Conservation (phyloP, 2,329 filamentous ascomycete species). For the Calonectria pseudoreteaudii region DNA sequence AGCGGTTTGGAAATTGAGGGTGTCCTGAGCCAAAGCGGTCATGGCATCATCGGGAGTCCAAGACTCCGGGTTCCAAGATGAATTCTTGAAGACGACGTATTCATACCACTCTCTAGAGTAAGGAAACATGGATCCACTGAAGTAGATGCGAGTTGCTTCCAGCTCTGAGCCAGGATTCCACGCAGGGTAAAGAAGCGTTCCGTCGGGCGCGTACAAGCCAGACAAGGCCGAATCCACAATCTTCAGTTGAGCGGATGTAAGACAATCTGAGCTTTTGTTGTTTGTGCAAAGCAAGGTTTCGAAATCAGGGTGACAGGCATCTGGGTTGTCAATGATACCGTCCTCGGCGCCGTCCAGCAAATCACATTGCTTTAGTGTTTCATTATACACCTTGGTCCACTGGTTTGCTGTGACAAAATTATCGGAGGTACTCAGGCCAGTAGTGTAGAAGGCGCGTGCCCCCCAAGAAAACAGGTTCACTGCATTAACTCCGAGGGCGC, state of each 20-base stretch:
- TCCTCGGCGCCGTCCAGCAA: background rate
- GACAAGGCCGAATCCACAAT: background rate
- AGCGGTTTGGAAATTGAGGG: background rate
- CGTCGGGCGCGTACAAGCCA: background rate
- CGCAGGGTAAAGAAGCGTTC: background rate
- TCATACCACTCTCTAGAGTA: background rate
- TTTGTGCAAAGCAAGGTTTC: background rate
- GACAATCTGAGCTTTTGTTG: background rate
- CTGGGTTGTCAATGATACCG: background rate
- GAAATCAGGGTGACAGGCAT: background rate
- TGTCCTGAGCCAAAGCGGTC: background rate
- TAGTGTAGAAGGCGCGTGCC: background rate
- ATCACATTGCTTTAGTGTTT: background rate
- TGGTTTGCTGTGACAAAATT: background rate
- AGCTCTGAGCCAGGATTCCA: background rate
- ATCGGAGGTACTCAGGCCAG: background rate
- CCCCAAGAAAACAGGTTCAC: background rate
- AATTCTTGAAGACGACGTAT: background rate
- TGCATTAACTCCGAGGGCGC: background rate
- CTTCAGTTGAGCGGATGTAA: background rate
- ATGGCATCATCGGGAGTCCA: background rate
- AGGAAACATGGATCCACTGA: background rate
- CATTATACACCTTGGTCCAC: background rate
- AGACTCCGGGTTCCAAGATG: background rate
- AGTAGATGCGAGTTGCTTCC: background rate